phyloP scores from a whole-genome alignment of 768 basidiomycete species.

The Boletus subparvulus region DNA sequence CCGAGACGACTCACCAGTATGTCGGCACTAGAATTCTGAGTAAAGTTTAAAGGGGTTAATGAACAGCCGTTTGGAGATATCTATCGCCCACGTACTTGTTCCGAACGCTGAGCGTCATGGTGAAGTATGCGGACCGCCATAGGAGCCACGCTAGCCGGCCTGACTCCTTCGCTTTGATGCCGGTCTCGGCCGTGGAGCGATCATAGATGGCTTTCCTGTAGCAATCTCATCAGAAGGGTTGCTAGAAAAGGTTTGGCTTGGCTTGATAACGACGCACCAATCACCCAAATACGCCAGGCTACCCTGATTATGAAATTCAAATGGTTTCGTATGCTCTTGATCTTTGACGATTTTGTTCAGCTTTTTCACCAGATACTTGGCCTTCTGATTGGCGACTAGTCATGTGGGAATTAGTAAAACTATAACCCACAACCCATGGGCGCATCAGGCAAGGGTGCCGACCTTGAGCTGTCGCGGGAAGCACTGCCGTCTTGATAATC shows the following conservation, averaged over 20 bases:
- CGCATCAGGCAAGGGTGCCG: constrained; percentile 16
- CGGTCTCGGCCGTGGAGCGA: constrained; percentile 48
- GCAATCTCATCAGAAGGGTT: neutral
- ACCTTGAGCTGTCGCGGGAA: constrained; percentile 89
- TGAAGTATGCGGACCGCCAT: constrained; percentile 82
- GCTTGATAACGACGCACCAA: constrained; percentile 44
- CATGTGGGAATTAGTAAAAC: constrained; percentile 7
- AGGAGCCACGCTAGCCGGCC: constrained; percentile 74
- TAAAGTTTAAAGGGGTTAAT: constrained; percentile 7
- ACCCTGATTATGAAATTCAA: constrained; percentile 71
- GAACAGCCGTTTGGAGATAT: constrained; percentile 9
- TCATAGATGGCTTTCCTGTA: constrained; percentile 78
- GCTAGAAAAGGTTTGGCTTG: constrained; percentile 1
- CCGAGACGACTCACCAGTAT: constrained; percentile 52
- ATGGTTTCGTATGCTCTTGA: constrained; percentile 46
- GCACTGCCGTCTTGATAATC: constrained; percentile 49
- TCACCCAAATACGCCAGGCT: constrained; percentile 80
- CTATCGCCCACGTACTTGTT: constrained; percentile 53
- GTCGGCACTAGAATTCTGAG: constrained; percentile 60
- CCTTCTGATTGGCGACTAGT: constrained; percentile 76
- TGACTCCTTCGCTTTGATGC: constrained; percentile 57
- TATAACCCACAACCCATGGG: constrained; percentile 21
- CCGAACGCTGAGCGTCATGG: constrained; percentile 67
- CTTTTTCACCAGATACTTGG: constrained; percentile 60
- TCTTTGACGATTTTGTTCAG: constrained; percentile 64